These are phyloP conservation scores for Mortierella sp. DNA, from an alignment of 371 early-diverging fungal genomes.

Conservation along the genomic window DNA sequence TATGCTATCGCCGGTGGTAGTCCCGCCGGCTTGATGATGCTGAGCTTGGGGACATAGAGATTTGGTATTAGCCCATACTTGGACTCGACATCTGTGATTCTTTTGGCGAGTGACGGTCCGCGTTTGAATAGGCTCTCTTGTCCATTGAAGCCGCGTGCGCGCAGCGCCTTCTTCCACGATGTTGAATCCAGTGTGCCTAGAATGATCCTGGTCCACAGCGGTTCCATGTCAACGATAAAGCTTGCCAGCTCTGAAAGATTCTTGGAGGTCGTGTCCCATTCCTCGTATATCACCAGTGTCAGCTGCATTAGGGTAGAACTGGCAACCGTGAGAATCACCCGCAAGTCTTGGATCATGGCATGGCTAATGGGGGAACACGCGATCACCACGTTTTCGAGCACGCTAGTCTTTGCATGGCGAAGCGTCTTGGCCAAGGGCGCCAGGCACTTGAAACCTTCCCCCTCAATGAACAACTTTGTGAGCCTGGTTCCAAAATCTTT, in stretches of 20 bases:
- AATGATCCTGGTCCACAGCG: conserved; percentile 9
- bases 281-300: background rate
- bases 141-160: background rate
- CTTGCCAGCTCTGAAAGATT: background rate
- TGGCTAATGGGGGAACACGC: background rate
- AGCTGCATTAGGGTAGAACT: background rate
- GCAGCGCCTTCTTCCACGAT: conserved; percentile 1
- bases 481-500: conserved; percentile 8
- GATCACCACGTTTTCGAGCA: conserved; percentile 6
- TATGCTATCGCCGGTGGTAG: too few species aligned
- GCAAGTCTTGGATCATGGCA: background rate
- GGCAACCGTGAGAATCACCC: background rate
- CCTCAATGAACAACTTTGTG: conserved; percentile 8
- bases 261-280: conserved; percentile 2
- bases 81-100: background rate
- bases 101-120: conserved; percentile 1
- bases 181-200: background rate
- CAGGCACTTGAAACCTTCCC: conserved; percentile 1
- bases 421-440: background rate
- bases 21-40: too few species aligned
- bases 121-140: background rate
- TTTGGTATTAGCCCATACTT: too few species aligned
- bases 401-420: background rate
- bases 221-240: conserved; percentile 9
- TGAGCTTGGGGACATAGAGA: too few species aligned